These are phyloP conservation scores for Monosporascus sp. DNA, from an alignment of 2,329 filamentous ascomycete species.

Conservation along the genomic window DNA sequence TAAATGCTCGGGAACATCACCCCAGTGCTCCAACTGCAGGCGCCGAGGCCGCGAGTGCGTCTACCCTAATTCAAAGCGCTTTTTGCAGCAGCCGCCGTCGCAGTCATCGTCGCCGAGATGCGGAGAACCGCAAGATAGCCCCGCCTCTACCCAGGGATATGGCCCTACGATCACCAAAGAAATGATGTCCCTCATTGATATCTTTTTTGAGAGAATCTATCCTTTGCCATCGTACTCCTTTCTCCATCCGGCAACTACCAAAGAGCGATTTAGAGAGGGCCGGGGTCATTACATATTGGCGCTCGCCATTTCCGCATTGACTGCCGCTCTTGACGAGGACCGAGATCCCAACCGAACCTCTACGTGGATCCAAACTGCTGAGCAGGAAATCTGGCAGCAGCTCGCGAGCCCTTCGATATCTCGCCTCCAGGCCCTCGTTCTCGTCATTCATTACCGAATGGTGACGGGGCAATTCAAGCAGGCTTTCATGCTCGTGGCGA, in stretches of 20 bases:
- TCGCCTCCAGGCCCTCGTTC: constrained; percentile 34
- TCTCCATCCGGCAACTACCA: constrained; percentile 18
- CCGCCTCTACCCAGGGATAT: neutral
- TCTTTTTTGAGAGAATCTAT: constrained; percentile 13
- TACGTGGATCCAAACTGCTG: constrained; percentile 16
- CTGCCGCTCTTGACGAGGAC: constrained; percentile 8
- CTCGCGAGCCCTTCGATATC: constrained; percentile 17
- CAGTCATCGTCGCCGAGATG: neutral
- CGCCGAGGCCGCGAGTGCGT: constrained; percentile 12
- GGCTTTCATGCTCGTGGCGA: constrained; percentile 39
- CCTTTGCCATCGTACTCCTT: constrained; percentile 19
- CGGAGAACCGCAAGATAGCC: neutral
- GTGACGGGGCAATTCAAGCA: constrained; percentile 38
- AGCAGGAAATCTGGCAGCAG: constrained; percentile 14
- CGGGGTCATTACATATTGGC: constrained; percentile 10
- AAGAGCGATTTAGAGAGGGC: constrained; percentile 11
- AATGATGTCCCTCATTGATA: constrained; percentile 7
- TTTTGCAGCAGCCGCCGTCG: neutral
- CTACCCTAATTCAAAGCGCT: constrained; percentile 10
- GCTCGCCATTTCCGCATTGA: constrained; percentile 16
- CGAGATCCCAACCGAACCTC: constrained; percentile 1
- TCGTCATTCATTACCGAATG: constrained; percentile 41
- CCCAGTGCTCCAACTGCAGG: constrained; percentile 16
- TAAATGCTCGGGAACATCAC: constrained; percentile 17
- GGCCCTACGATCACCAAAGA: neutral